A percentile compares a stretch with the other conserved stretches of the same genome.
phyloP scores from a whole-genome alignment of 176 grass and related monocot genomes.

The Coix lacrymajobi region DNA sequence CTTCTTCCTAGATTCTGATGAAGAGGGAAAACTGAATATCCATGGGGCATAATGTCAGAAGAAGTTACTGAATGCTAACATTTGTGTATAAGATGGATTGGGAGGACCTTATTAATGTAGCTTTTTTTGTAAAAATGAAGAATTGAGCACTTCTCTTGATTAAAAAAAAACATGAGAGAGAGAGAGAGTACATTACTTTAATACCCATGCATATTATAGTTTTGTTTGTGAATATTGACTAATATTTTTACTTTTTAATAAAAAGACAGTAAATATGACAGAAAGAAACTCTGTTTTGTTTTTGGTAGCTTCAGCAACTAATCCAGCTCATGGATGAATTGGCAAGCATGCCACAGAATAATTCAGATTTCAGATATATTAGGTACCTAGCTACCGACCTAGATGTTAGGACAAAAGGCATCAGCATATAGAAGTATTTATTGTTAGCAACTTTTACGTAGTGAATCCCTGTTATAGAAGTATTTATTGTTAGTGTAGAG shows the following conservation, averaged over 20 bases:
- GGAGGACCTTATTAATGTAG: no score
- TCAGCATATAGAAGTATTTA: background rate
- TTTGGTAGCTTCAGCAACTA: slow-evolving; percentile 31
- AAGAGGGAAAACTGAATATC: no score
- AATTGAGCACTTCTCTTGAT: no score
- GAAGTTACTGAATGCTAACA: no score
- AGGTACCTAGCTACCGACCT: slow-evolving; percentile 13
- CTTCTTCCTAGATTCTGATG: no score
- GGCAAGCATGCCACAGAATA: slow-evolving; percentile 39
- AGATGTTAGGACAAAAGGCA: slow-evolving; percentile 9
- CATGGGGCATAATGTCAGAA: no score
- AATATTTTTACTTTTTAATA: background rate
- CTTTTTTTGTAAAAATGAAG: no score
- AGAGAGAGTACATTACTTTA: no score
- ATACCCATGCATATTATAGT: background rate
- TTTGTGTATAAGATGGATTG: no score
- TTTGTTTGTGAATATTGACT: background rate
- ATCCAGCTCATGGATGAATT: slow-evolving; percentile 30
- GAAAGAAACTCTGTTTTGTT: background rate
- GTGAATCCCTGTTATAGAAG: background rate
- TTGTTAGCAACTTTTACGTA: background rate
- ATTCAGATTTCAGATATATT: slow-evolving; percentile 10
- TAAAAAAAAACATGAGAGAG: no score
- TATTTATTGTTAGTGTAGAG: background rate
- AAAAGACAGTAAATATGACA: slow-evolving; percentile 19